Evolutionary conservation across 1,284 basidiomycete genomes (phyloP).

Genomic region (Peniophora sp.): DNA sequence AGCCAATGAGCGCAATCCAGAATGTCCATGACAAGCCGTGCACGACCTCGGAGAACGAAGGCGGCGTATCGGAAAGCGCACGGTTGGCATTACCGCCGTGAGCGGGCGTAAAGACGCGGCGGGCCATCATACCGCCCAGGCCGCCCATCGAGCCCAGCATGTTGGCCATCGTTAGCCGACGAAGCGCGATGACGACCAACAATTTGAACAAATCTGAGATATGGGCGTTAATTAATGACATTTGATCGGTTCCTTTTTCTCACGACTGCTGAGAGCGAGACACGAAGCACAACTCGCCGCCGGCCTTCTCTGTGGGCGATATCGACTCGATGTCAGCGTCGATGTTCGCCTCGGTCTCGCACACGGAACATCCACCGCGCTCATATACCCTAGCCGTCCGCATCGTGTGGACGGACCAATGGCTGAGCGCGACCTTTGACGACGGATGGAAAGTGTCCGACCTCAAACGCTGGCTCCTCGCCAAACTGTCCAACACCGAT

Average conservation of each 20-base stretch:
- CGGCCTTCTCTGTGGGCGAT: too few species aligned
- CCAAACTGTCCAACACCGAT: conserved; percentile 35
- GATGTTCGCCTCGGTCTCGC: background rate
- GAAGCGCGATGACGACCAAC: too few species aligned
- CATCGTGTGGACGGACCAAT: conserved; percentile 65
- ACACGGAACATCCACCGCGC: background rate
- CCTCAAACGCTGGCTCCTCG: conserved; percentile 52
- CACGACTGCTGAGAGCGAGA: too few species aligned
- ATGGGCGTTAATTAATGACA: too few species aligned
- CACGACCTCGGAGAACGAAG: background rate
- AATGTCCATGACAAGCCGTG: background rate
- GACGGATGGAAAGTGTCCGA: conserved; percentile 49
- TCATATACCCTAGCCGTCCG: background rate
- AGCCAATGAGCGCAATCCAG: background rate
- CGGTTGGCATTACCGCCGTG: too few species aligned
- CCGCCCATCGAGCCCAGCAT: background rate
- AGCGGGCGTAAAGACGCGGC: background rate
- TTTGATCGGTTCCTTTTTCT: too few species aligned
- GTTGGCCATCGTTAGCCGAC: too few species aligned
- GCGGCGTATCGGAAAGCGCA: background rate
- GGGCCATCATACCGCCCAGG: background rate
- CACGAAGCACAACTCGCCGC: too few species aligned
- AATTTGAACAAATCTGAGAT: too few species aligned
- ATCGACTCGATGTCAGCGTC: background rate
- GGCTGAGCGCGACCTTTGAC: conserved; percentile 59